Conservation (phyloP, 768 basidiomycete species). For the Tylopilus balloui region DNA sequence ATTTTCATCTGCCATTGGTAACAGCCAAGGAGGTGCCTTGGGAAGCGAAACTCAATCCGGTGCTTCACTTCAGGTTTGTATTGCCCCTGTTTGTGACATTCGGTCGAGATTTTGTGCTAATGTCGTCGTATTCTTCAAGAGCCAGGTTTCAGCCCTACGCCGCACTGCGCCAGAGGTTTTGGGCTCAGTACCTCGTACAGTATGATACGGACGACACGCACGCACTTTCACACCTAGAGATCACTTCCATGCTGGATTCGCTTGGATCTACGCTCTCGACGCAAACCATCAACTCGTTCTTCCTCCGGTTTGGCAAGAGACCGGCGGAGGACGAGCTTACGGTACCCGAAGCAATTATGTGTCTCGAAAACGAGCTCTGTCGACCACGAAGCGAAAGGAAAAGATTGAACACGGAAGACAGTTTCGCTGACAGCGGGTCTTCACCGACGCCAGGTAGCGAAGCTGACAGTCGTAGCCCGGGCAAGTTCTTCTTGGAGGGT, state of each 20-base stretch:
- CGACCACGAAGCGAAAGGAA: slow-evolving; percentile 71
- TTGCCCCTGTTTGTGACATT: neutral
- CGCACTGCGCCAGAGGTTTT: slow-evolving; percentile 84
- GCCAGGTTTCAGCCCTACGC: slow-evolving; percentile 97
- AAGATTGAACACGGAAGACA: slow-evolving; percentile 47
- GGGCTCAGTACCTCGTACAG: slow-evolving; percentile 82
- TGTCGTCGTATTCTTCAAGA: slow-evolving; percentile 33
- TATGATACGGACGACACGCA: slow-evolving; percentile 86
- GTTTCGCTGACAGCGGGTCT: slow-evolving; percentile 42
- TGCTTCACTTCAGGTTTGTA: slow-evolving; percentile 57
- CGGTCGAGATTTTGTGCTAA: neutral
- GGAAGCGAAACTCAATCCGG: slow-evolving; percentile 70
- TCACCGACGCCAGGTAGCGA: slow-evolving; percentile 50
- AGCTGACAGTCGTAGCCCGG: slow-evolving; percentile 20
- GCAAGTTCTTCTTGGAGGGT: slow-evolving; percentile 46
- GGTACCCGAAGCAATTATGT: slow-evolving; percentile 73
- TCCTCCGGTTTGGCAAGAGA: slow-evolving; percentile 61
- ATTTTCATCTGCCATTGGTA: slow-evolving; percentile 60
- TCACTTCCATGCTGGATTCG: slow-evolving; percentile 94
- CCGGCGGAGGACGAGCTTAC: slow-evolving; percentile 68
- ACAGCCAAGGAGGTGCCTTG: slow-evolving; percentile 62
- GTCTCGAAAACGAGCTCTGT: slow-evolving; percentile 80
- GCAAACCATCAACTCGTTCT: slow-evolving; percentile 80
- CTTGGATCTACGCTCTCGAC: slow-evolving; percentile 87
- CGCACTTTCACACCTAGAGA: slow-evolving; percentile 74